A percentile compares a stretch with the other conserved stretches of the same genome.
Conservation (phyloP, 192 early-diverging fungal genomes). For the Blastocladiella britannica region DNA sequence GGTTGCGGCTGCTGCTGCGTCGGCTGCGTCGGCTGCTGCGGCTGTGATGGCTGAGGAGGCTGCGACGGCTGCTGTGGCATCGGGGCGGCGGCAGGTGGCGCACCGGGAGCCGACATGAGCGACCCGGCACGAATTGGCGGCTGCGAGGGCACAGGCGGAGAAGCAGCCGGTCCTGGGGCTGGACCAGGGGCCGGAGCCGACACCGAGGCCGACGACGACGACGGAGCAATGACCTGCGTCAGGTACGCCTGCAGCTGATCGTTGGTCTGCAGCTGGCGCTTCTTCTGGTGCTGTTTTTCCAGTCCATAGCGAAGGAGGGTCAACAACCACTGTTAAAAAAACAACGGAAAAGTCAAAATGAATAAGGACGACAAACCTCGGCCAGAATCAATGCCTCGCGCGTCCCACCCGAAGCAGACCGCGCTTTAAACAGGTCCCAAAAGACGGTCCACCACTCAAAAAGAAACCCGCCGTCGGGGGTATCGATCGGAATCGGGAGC, state of each 20-base stretch:
- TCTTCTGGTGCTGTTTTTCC: neutral
- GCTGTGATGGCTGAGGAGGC: neutral
- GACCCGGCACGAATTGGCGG: neutral
- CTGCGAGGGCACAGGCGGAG: slow-evolving; percentile 1
- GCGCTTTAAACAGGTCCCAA: slow-evolving; percentile 14
- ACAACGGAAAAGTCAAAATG: neutral
- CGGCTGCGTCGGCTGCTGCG: neutral
- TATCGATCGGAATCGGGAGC: slow-evolving; percentile 5
- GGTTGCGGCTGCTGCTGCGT: neutral
- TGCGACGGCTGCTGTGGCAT: slow-evolving; percentile 2
- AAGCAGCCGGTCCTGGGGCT: neutral
- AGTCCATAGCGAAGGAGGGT: neutral
- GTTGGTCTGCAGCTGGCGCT: neutral
- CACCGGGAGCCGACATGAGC: neutral
- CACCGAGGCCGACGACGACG: too few relatives aligned
- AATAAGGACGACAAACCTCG: neutral
- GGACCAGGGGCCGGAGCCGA: neutral
- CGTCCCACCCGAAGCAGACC: neutral
- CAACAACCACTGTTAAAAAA: neutral
- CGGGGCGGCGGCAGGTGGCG: neutral
- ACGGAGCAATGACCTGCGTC: too few relatives aligned
- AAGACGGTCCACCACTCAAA: slow-evolving; percentile 19
- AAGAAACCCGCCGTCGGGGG: slow-evolving; percentile 13
- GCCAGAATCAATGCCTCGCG: neutral
- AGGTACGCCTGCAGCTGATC: neutral